These are phyloP conservation scores for Geosmithia flava DNA, from an alignment of 2,329 filamentous ascomycete species.

Conservation along the genomic window DNA sequence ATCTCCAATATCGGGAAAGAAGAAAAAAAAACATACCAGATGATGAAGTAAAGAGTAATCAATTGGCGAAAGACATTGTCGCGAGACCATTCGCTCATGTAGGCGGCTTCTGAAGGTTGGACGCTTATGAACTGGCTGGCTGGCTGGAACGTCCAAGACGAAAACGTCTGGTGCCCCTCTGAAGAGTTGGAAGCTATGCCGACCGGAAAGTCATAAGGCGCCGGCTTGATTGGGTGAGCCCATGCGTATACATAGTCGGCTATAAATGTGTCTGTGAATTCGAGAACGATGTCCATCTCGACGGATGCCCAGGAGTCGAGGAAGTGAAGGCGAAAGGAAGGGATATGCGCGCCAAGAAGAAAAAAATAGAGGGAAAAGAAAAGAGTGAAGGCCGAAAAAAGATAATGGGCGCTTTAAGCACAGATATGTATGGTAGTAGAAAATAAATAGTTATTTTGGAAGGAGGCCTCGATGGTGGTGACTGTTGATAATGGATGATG, in stretches of 20 bases:
- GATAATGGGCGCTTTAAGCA: neutral
- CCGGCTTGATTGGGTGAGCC: slow-evolving; percentile 47
- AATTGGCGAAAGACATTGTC: slow-evolving; percentile 68
- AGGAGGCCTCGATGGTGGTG: too few species aligned
- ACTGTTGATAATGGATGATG: too few species aligned
- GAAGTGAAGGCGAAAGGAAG: neutral
- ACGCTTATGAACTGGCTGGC: slow-evolving; percentile 58
- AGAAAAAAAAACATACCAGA: slow-evolving; percentile 51
- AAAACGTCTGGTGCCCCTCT: slow-evolving; percentile 32
- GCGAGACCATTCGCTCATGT: slow-evolving; percentile 63
- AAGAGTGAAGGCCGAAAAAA: neutral
- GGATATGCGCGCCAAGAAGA: neutral
- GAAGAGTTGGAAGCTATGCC: slow-evolving; percentile 29
- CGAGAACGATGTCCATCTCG: slow-evolving; percentile 85
- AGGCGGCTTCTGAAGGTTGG: slow-evolving; percentile 63
- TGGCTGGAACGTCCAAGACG: slow-evolving; percentile 57
- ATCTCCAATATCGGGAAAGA: too few species aligned
- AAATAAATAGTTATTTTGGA: too few species aligned
- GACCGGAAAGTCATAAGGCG: slow-evolving; percentile 38
- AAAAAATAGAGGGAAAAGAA: neutral
- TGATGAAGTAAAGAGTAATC: slow-evolving; percentile 68
- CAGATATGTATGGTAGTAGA: too few species aligned
- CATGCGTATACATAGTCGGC: slow-evolving; percentile 70
- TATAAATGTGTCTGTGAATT: slow-evolving; percentile 69
- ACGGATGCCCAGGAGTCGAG: neutral